Base-by-base conservation (phyloP, 176 grass and related monocot species). In the Oryza glumipatula region DNA sequence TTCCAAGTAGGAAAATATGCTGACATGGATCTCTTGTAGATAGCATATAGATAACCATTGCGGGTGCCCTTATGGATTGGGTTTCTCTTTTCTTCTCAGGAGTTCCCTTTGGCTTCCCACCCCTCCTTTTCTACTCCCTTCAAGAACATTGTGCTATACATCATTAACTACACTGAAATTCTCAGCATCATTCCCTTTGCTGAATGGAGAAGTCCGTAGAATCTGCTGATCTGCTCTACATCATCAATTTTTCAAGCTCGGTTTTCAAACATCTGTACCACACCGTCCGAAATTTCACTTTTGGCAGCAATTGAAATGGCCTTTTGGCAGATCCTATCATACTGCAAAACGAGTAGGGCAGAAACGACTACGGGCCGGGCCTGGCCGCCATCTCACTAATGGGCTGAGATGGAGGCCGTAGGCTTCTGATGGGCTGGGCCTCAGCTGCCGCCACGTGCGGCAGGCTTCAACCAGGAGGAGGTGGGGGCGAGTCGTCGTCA, bases 221-320 rank as follows among this genome's bases (percentile, higher is more conserved):
- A 81, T 76, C 72, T 90, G 81, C 54, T 85, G 70, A 81, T 71
- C 72, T 90, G 81, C 54, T 85, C 70, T 72, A 93, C 76, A 76
- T 90, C 76, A 43, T 90, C 70, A 90, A 73, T 47, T 73, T 85
- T 32, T 70, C 76, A 83, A 88, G 78, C 63, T 74, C 47, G 46
- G 80, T 84, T 74, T 74, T 93, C 81, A 88, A 84, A 80, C 43
- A 90, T 83, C 39, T 76, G 81, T 64, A 90, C 7, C 0, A 72
- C 82, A 52, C 83, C 73, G 60, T 83, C 74, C 70, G 81, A 90
- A 85, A 87, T 88, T 78, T 79, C 81, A 85, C 73, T 88, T 79
- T 79, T 88, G 43, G 43, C 43, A 43, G 43, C 9, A 44, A 44
- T 44, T 44, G 43, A 44, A 44, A 44, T 72, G 70, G 90, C 73